Percentiles rank a stretch among this genome's conserved stretches.
Conservation (phyloP, 495 filamentous ascomycete species). For the Darksidea phi region DNA sequence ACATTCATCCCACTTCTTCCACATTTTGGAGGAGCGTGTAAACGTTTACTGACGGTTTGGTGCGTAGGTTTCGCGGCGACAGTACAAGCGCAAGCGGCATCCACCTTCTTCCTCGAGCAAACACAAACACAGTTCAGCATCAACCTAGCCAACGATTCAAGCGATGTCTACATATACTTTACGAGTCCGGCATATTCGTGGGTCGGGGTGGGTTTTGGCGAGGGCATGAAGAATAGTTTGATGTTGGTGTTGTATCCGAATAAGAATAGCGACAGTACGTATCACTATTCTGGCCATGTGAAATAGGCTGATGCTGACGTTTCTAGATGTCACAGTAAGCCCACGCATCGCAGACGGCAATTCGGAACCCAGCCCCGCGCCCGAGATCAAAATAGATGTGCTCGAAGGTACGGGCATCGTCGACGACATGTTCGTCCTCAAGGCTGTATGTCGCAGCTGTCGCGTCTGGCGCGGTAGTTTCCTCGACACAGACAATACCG, state of each 20-base stretch:
- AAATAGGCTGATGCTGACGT: not conserved
- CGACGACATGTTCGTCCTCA: slow-evolving; percentile 35
- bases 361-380: slow-evolving; percentile 28
- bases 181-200: slow-evolving; percentile 33
- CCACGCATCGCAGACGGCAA: slow-evolving; percentile 32
- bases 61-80: slow-evolving; percentile 6
- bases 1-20: not conserved
- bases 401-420: slow-evolving; percentile 33
- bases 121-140: slow-evolving; percentile 34
- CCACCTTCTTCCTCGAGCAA: slow-evolving; percentile 29
- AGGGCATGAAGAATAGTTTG: slow-evolving; percentile 27
- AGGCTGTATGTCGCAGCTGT: slow-evolving; percentile 35
- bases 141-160: slow-evolving; percentile 27
- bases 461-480: slow-evolving; percentile 30
- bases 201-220: slow-evolving; percentile 32
- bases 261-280: slow-evolving; percentile 27
- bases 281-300: not conserved
- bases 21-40: too few species aligned
- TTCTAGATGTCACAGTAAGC: slow-evolving; percentile 35
- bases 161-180: slow-evolving; percentile 34
- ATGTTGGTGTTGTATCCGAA: slow-evolving; percentile 35
- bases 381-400: slow-evolving; percentile 18
- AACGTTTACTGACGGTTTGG: too few species aligned
- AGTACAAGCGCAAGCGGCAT: slow-evolving; percentile 22
- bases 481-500: slow-evolving; percentile 24